phyloP scores from a whole-genome alignment of 345 rosid genomes.

The Diplotaxis tenuifolia region DNA sequence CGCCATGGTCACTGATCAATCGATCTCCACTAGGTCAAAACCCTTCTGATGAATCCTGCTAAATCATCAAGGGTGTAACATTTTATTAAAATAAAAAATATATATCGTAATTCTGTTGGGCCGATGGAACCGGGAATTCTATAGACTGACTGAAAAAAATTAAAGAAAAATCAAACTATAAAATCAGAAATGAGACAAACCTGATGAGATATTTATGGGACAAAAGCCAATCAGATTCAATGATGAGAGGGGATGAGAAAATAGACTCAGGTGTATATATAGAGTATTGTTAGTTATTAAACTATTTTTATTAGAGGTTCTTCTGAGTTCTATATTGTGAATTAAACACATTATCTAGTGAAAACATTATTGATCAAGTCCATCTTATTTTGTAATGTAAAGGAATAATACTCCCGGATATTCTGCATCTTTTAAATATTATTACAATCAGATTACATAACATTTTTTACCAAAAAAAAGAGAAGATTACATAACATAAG shows the following conservation, averaged over 20 bases:
- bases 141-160: background rate
- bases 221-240: constrained; percentile 13
- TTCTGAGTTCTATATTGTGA: background rate
- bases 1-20: constrained; percentile 42
- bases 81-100: too few species aligned
- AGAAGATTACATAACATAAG: background rate
- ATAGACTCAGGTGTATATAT: constrained; percentile 16
- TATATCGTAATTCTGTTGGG: constrained; percentile 8
- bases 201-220: background rate
- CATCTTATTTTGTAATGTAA: background rate
- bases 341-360: background rate
- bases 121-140: constrained; percentile 9
- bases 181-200: constrained; percentile 13
- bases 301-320: background rate
- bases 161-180: background rate
- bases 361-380: background rate
- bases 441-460: background rate
- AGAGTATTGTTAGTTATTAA: background rate
- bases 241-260: constrained; percentile 4
- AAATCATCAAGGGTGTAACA: too few species aligned
- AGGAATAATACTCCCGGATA: background rate
- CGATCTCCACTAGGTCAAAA: too few species aligned
- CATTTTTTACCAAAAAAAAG: too few species aligned
- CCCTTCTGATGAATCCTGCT: too few species aligned
- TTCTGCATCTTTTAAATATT: background rate